These are phyloP conservation scores for Arthrobotrys sinensis DNA, from an alignment of 2,329 filamentous ascomycete species.

Conservation along the genomic window DNA sequence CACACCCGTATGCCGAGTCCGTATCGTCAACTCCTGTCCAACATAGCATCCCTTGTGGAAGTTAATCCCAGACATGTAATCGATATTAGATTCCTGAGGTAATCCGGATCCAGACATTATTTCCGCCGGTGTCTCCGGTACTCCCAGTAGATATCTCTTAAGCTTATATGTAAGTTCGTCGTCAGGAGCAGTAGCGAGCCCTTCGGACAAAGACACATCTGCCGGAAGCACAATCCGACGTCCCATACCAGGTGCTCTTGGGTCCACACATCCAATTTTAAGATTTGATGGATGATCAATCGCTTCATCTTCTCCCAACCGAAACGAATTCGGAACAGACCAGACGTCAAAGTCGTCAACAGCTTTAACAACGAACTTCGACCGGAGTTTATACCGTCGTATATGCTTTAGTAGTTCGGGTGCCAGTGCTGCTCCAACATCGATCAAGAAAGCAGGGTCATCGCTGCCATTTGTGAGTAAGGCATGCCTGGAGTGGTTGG, in stretches of 20 bases:
- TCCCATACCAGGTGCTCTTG: conserved; percentile 74
- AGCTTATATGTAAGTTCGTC: conserved; percentile 78
- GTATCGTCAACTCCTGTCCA: conserved; percentile 95
- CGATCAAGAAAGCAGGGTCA: conserved; percentile 77
- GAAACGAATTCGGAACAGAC: conserved; percentile 55
- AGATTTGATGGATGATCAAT: conserved; percentile 33
- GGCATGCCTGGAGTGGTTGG: conserved; percentile 66
- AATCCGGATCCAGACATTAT: conserved; percentile 80
- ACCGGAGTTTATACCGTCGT: conserved; percentile 86
- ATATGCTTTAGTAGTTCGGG: conserved; percentile 79
- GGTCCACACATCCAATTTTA: conserved; percentile 68
- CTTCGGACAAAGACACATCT: conserved; percentile 62
- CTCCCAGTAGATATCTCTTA: conserved; percentile 82
- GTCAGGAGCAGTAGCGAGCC: conserved; percentile 64
- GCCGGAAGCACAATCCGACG: conserved; percentile 70
- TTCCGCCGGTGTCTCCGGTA: conserved; percentile 88
- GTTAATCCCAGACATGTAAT: conserved; percentile 86
- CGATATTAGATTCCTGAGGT: conserved; percentile 90
- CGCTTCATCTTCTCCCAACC: conserved; percentile 23
- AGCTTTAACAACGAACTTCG: conserved; percentile 80
- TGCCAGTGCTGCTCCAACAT: conserved; percentile 81
- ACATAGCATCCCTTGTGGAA: conserved; percentile 98
- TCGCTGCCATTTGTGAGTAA: conserved; percentile 48
- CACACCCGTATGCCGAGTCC: conserved; percentile 93
- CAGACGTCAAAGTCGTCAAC: conserved; percentile 75